Conservation (phyloP, 202 grass and related monocot genomes). For the Bolboschoenoplectus hybrid region DNA sequence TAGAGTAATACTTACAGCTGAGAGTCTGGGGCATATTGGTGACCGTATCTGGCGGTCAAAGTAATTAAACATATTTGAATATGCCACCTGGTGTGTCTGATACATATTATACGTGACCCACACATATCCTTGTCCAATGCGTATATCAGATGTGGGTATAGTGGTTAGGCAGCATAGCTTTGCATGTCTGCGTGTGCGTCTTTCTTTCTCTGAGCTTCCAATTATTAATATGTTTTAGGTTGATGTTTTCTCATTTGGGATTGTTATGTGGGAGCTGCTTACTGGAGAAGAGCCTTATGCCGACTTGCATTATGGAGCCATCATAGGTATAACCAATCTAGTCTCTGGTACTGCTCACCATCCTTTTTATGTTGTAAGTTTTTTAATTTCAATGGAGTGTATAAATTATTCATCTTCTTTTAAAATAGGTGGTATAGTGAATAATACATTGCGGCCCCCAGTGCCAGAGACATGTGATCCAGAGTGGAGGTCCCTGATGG, state of each 20-base stretch:
- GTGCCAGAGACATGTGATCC: slow-evolving; percentile 68
- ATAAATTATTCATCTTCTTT: slow-evolving; percentile 20
- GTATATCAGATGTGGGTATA: not conserved
- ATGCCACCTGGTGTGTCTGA: not conserved
- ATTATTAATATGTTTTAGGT: slow-evolving; percentile 49
- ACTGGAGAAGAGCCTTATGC: slow-evolving; percentile 88
- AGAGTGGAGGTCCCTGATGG: slow-evolving; percentile 77
- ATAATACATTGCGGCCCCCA: slow-evolving; percentile 65
- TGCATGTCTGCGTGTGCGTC: not conserved
- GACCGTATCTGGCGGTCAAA: not conserved
- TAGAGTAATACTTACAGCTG: too few relatives aligned
- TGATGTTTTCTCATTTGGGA: slow-evolving; percentile 91
- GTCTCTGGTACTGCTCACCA: not conserved
- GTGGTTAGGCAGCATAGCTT: not conserved
- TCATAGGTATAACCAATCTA: slow-evolving; percentile 58
- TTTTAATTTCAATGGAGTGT: not conserved
- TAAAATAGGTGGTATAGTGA: slow-evolving; percentile 75
- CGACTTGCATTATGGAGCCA: slow-evolving; percentile 79
- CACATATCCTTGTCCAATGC: not conserved
- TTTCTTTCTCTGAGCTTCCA: not conserved
- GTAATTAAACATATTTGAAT: not conserved
- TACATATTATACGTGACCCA: not conserved
- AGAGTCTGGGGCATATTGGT: not conserved
- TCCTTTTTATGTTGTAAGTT: slow-evolving; percentile 7
- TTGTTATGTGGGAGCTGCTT: slow-evolving; percentile 91